phyloP scores from a whole-genome alignment of 805 yeast genomes.

The Saturnispora bothae region DNA sequence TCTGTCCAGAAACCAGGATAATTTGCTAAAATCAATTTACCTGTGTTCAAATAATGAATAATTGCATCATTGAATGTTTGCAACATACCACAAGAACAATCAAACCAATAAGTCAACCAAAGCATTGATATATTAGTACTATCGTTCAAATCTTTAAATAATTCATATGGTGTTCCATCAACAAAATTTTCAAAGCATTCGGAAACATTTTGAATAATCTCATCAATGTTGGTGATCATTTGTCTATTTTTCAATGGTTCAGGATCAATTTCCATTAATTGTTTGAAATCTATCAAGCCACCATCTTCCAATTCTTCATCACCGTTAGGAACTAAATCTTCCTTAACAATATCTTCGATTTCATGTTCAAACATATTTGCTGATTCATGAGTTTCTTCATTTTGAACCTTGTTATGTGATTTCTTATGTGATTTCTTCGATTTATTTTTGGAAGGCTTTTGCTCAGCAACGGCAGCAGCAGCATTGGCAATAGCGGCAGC shows the following conservation, averaged over 20 bases:
- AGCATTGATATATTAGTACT: conserved; percentile 23
- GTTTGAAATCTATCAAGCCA: conserved; percentile 14
- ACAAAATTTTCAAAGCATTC: conserved; percentile 20
- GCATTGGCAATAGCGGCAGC: not conserved
- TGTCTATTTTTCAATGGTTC: conserved; percentile 22
- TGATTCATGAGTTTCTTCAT: not conserved
- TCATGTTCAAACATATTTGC: conserved; percentile 26
- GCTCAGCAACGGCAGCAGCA: not conserved
- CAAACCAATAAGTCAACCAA: conserved; percentile 27
- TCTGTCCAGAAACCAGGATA: conserved; percentile 26
- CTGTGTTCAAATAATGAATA: conserved; percentile 21
- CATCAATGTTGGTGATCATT: conserved; percentile 14
- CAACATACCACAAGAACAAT: conserved; percentile 26
- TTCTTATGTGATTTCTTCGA: conserved; percentile 1
- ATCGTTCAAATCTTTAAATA: conserved; percentile 22
- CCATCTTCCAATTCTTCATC: conserved; percentile 11
- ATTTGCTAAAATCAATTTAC: conserved; percentile 20
- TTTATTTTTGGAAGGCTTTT: not conserved
- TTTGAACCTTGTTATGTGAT: not conserved
- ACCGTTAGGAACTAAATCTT: not conserved
- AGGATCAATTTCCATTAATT: conserved; percentile 20
- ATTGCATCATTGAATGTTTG: conserved; percentile 23
- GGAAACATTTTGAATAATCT: conserved; percentile 17
- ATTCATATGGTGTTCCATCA: conserved; percentile 20
- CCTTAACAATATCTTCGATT: conserved; percentile 20